Evolutionary conservation across 2,329 filamentous ascomycete species (phyloP), one percentile per base, ranked within the genome.

Genomic region (Pyrenochaeta sp.): DNA sequence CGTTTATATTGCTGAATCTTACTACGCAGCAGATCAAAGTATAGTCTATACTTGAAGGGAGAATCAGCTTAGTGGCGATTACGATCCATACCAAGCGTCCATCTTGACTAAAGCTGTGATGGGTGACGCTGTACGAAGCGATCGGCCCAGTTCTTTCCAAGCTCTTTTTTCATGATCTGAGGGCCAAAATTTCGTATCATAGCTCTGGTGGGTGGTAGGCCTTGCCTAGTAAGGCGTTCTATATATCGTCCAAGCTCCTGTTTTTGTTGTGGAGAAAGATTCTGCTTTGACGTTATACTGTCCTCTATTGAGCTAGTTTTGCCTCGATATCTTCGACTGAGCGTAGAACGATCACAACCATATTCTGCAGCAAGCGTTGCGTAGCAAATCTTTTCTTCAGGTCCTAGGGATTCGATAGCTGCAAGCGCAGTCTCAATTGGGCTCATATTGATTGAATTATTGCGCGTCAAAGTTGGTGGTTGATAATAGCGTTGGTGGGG

Each of bases 1-100:
- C 18, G 18, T 49, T n/a, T 17, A 32, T 57, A 59, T 20, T 62
- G 31, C 3, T 37, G 21, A 11, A 62, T 62, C 27, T 57, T 56
- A 3, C 36, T 1, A 11, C 42, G 27, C 11, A 59, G 29, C 3
- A 59, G 36, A 18, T 59, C 27, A 32, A 59, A 59, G 35, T 58
- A 35, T 35, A 35, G 15, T 4, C 32, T 35, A 17, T 35, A 35
- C 15, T 35, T 35, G 4, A 4, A 5, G 5, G 11, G 5, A 5
- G 32, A 35, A 17, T 35, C 32, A 35, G 32, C 32, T 11, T 35
- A 11, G 15, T 35, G 32, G 5, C 32, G 12, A 4, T 4, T 5
- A 5, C 32, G 18, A 27, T 41, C 39, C 3, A 41, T 23, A 4
- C 39, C 39, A 3, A 20, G 2, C 6, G 18, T 27, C 39, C 39